Base-by-base conservation (phyloP, 2,329 filamentous ascomycete species). In the Dothistroma pini region DNA sequence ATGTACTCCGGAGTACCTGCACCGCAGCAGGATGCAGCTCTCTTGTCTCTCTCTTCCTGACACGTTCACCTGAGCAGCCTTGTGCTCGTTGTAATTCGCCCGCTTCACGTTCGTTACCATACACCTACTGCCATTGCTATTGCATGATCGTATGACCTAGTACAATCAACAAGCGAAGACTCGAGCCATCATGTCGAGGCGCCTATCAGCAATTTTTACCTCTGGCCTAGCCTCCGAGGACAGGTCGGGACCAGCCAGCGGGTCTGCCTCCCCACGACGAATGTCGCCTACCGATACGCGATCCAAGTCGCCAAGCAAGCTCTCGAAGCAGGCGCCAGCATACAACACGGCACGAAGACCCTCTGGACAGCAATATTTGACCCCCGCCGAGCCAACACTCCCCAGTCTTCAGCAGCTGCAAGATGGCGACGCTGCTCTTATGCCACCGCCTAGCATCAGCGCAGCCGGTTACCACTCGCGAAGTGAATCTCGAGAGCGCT, bases 371-470 rank as follows among this genome's bases (percentile, higher is more conserved):
- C 60, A 65, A 25, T 62, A 64, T 56, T 56, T 66, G 53, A 58
- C 58, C 3, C 62, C 63, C 22, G 55, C 58, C 25, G 63, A 59
- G 19, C 56, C 58, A 12, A 66, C 55, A 11, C 57, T 63, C 6
- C 68, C 68, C 19, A 70, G 62, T 57, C 62, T 70, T 12, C 66
- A 67, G 56, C 62, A 63, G 49, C 61, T 69, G 2, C 64, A 67
- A 56, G 58, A 67, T 49, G 47, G 55, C 32, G 57, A 67, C 25
- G 48, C 57, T n/a, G 48, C 49, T 22, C 56, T 63, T 12, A 59
- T 68, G 47, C 68, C 67, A 19, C 63, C 63, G 21, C 66, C 63
- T n/a, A 38, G 58, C 31, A 57, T 67, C 49, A 57, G 54, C 56
- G 29, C 60, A 44, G 14, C 59, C 60, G 57, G 60, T n/a, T 60